These are phyloP conservation scores for Microcera coccophila DNA, from an alignment of 2,329 filamentous ascomycete genomes.

Conservation along the genomic window DNA sequence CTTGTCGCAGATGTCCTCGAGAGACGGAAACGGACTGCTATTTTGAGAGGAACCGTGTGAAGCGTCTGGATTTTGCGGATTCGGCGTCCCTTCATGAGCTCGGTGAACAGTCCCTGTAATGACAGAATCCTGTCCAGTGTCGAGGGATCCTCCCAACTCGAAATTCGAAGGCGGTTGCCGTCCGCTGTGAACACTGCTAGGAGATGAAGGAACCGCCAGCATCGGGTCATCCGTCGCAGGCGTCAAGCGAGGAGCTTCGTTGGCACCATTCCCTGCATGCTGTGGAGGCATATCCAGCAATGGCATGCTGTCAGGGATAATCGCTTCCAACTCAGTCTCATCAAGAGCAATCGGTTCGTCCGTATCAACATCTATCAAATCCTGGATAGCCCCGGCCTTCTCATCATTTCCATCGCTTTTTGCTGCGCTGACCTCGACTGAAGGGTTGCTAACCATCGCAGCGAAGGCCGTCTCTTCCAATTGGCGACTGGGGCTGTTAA, in stretches of 20 bases:
- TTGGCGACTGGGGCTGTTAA: conserved; percentile 18
- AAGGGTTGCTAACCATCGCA: neutral
- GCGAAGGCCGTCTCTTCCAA: conserved; percentile 15
- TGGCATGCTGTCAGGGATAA: conserved; percentile 24
- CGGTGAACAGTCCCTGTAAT: conserved; percentile 21
- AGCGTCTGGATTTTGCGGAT: conserved; percentile 10
- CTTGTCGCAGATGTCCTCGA: conserved; percentile 41
- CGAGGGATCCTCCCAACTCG: conserved; percentile 29
- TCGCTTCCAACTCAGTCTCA: conserved; percentile 10
- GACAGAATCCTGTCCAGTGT: conserved; percentile 18
- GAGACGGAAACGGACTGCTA: conserved; percentile 34
- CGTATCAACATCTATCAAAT: conserved; percentile 10
- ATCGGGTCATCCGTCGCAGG: conserved; percentile 7
- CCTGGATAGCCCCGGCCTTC: neutral
- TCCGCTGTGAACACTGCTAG: conserved; percentile 44
- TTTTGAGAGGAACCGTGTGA: conserved; percentile 20
- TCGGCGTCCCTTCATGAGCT: conserved; percentile 10
- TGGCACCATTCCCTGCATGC: conserved; percentile 7
- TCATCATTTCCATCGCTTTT: neutral
- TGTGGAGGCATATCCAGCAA: conserved; percentile 11
- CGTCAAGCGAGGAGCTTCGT: too few relatives aligned
- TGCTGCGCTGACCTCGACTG: too few relatives aligned
- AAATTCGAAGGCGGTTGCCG: conserved; percentile 47
- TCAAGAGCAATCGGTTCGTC: conserved; percentile 5
- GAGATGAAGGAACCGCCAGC: conserved; percentile 18